Base-by-base conservation (phyloP, 257 asterid genomes). In the Lycium ferocissimum region DNA sequence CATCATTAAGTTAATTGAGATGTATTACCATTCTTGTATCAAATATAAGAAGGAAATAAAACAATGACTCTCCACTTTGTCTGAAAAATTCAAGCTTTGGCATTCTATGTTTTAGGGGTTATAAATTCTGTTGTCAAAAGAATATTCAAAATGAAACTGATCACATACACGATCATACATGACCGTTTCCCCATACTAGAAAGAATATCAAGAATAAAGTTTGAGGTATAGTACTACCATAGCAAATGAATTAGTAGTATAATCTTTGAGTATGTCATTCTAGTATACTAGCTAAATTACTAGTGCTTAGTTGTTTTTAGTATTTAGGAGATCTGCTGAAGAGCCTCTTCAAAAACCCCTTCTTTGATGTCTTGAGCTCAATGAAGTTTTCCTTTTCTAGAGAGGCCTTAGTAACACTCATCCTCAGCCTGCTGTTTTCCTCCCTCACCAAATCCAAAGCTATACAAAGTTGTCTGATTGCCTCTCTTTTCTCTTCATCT, bases 401-500 rank as follows among this genome's bases (percentile, higher is more conserved):
- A 76, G 83, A 84, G 37, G 86, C 82, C 88, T 80, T 86, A 43
- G 62, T 79, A 37, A 85, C 80, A 79, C 81, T 45, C 86, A 91
- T 84, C 89, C 91, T 93, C 80, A 93, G 87, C 67, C 88, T 85
- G 78, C 12, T 47, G 65, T 95, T 97, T 86, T 97, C 98, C 80
- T 91, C 97, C 85, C 93, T 89, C 14, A 94, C 84, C 89, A 88
- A 54, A 59, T 96, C 97, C 91, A 96, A 88, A 54, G 94, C 97
- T 58, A 87, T 26, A 75, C 94, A 93, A 13, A 96, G 91, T 61
- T 94, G 99, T 87, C 95, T 89, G 51, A 94, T 94, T 62, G 93
- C 99, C 57, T 94, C 98, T 62, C 98, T 88, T 82, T 96, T 94
- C 92, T 94, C 98, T 70, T 94, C 99, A 70, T 96, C 99, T 87